Evolutionary conservation across 345 rosid genomes (phyloP).

Genomic region (Gossypium herbaceum): DNA sequence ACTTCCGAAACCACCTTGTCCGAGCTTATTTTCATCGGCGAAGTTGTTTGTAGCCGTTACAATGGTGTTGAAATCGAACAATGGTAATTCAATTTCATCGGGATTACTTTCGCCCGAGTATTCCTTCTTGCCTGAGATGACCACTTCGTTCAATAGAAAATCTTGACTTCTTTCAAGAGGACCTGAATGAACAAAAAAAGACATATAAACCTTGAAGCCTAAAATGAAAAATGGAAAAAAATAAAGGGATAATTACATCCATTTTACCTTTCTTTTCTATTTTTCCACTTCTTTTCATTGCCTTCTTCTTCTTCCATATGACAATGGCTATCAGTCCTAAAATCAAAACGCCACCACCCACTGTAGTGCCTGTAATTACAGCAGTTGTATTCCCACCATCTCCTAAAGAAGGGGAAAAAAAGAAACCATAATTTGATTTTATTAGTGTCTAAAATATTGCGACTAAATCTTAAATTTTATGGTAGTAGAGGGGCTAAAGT

Average conservation of each 20-base stretch:
- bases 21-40: slow-evolving; percentile 45
- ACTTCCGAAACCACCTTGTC: slow-evolving; percentile 71
- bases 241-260: neutral
- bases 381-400: slow-evolving; percentile 22
- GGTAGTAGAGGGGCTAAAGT: too few relatives aligned
- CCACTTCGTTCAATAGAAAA: slow-evolving; percentile 51
- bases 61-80: slow-evolving; percentile 44
- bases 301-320: slow-evolving; percentile 54
- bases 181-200: slow-evolving; percentile 25
- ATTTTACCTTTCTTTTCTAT: slow-evolving; percentile 33
- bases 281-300: slow-evolving; percentile 17
- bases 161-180: slow-evolving; percentile 58
- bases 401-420: slow-evolving; percentile 30
- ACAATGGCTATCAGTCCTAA: slow-evolving; percentile 28
- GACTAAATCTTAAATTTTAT: too few relatives aligned
- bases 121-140: slow-evolving; percentile 57
- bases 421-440: too few relatives aligned
- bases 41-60: slow-evolving; percentile 46
- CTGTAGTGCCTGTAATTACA: slow-evolving; percentile 42
- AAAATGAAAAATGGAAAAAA: neutral
- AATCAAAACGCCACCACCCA: slow-evolving; percentile 41
- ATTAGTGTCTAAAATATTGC: too few relatives aligned
- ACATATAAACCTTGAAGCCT: neutral
- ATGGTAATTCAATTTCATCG: slow-evolving; percentile 53
- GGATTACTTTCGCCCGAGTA: slow-evolving; percentile 30